phyloP scores from a whole-genome alignment of 495 filamentous ascomycete species.

The Trypethelium eluteriae region DNA sequence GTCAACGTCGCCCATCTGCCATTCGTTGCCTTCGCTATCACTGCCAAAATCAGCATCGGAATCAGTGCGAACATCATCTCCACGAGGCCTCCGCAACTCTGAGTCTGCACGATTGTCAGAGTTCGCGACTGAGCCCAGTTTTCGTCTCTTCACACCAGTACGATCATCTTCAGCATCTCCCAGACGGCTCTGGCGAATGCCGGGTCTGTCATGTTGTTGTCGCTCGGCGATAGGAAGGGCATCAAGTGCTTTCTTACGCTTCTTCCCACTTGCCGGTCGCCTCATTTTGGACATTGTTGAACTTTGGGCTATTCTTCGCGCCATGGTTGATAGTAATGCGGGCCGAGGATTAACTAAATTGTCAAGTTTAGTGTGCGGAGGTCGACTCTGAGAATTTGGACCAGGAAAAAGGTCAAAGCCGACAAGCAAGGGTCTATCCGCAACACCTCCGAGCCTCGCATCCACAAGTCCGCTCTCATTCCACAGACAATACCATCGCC shows the following conservation, averaged over 20 bases:
- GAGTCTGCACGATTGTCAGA: conserved; percentile 50
- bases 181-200: conserved; percentile 50
- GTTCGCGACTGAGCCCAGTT: conserved; percentile 34
- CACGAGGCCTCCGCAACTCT: conserved; percentile 31
- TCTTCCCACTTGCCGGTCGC: conserved; percentile 24
- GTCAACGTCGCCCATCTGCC: conserved; percentile 69
- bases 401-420: conserved; percentile 21
- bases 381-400: neutral
- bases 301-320: conserved; percentile 28
- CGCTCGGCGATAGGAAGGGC: conserved; percentile 72
- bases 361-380: neutral
- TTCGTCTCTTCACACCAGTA: conserved; percentile 41
- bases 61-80: conserved; percentile 25
- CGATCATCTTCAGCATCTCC: conserved; percentile 48
- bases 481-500: neutral
- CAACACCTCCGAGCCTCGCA: conserved; percentile 14
- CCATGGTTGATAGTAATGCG: conserved; percentile 17
- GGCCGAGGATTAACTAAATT: no score
- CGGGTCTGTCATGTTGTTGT: conserved; percentile 44
- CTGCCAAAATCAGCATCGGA: conserved; percentile 49
- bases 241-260: conserved; percentile 57
- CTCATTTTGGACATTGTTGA: conserved; percentile 20
- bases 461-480: neutral
- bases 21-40: conserved; percentile 83
- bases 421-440: neutral